Evolutionary conservation across 1,284 basidiomycete species (phyloP).

Genomic region (Puccinia coronata): DNA sequence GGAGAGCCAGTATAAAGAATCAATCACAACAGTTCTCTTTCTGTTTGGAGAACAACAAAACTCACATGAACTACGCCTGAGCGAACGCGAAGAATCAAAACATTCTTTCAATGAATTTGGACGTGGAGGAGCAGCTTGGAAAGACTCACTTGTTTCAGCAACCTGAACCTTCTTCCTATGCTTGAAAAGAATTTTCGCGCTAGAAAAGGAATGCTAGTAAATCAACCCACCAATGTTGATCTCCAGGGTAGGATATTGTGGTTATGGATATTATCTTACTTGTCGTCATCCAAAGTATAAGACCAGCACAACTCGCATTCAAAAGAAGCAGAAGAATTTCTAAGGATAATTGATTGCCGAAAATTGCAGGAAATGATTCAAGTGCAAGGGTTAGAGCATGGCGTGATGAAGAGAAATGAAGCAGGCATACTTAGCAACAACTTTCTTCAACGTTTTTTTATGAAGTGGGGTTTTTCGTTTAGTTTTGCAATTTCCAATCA

Average conservation of each 20-base stretch:
- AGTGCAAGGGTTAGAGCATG: not conserved
- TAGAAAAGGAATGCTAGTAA: not conserved
- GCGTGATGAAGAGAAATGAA: not conserved
- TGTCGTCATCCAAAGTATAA: not conserved
- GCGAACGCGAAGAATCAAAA: too few relatives aligned
- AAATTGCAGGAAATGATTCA: not conserved
- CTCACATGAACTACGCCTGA: slow-evolving; percentile 35
- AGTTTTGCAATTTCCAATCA: slow-evolving; percentile 35
- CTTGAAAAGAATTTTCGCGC: not conserved
- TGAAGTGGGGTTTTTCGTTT: not conserved
- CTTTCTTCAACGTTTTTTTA: slow-evolving; percentile 32
- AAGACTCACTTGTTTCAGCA: slow-evolving; percentile 3
- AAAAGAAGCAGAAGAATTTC: slow-evolving; percentile 27
- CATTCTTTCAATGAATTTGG: not conserved
- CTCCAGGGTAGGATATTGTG: not conserved
- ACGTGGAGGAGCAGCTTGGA: not conserved
- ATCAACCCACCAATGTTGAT: not conserved
- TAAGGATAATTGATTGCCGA: not conserved
- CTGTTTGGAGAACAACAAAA: not conserved
- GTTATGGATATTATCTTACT: not conserved
- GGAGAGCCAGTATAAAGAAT: not conserved
- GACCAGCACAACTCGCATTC: slow-evolving; percentile 36
- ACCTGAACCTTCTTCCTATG: not conserved
- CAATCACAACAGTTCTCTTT: not conserved
- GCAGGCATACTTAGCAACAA: slow-evolving; percentile 7